Base-by-base conservation (phyloP, 208 protist genomes). In the Crithidia expoeki region DNA sequence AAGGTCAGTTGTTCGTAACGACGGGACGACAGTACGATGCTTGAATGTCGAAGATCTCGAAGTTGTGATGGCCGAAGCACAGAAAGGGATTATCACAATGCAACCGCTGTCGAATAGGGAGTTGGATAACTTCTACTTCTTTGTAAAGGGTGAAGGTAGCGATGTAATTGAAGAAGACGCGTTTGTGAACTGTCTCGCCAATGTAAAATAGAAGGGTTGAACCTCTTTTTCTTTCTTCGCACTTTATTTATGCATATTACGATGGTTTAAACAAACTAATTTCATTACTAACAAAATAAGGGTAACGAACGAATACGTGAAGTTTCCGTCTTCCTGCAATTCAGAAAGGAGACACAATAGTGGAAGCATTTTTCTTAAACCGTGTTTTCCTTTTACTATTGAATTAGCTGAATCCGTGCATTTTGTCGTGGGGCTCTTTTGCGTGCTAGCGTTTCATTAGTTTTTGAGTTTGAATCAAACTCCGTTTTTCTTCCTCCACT, bases 11-110 rank as follows among this genome's bases (percentile, higher is more conserved):
- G 25, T 57, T 32, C 23, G 30, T 21, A 61, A 25, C 14, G 63
- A 71, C 32, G 56, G 57, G 6, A 53, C 36, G 12, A 14, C 16
- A 14, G 34, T 38, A 0, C 62, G 71, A 0, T 76, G 71, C 25
- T 40, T 76, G 51, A 52, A 63, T n/a, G 63, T 71, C 11, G 71
- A 76, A 11, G 55, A 70, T 30, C 55, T 76, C 3, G 71, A 76
- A 44, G 30, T 25, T 2, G 27, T 71, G 11, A 47, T 76, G 55
- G 40, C 19, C 16, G 61, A 33, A 1, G 28, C 36, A 11, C 56
- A 71, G 27, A 32, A 23, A 16, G 49, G 52, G 7, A 52, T 25
- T 12, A 28, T 34, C 1, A 30, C 27, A 10, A 28, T 46, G 28
- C 11, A 51, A 27, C 23, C 47, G 12, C 30, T 76, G 30, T 47